Evolutionary conservation across 805 yeast genomes (phyloP).

Genomic region (Candida fluviatilis): DNA sequence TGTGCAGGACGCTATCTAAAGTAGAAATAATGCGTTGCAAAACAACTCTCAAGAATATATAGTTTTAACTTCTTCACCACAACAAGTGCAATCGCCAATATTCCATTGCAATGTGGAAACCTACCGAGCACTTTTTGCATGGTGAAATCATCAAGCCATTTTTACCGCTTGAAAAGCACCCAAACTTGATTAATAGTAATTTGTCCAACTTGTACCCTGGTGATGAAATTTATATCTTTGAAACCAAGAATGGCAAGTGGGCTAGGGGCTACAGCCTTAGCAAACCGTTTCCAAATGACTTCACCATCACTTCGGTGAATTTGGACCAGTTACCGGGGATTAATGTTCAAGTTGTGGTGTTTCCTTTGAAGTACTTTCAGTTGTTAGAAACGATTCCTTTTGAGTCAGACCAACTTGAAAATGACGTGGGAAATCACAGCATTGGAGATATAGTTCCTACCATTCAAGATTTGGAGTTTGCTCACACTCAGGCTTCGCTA

Average conservation of each 20-base stretch:
- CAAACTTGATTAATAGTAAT: constrained; percentile 31
- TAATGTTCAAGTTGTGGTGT: constrained; percentile 49
- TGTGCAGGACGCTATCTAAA: too few species aligned
- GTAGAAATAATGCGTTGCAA: too few species aligned
- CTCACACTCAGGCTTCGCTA: constrained; percentile 19
- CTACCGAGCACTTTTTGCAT: constrained; percentile 31
- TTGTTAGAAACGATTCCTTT: constrained; percentile 41
- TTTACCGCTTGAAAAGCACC: constrained; percentile 39
- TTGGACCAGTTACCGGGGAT: constrained; percentile 61
- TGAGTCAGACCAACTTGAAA: constrained; percentile 20
- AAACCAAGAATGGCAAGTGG: constrained; percentile 60
- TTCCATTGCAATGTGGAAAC: constrained; percentile 22
- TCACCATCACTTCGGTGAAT: constrained; percentile 55
- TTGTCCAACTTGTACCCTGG: constrained; percentile 65
- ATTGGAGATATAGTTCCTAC: constrained; percentile 26
- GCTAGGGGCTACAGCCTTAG: constrained; percentile 72
- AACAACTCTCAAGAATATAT: too few species aligned
- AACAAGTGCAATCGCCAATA: neutral
- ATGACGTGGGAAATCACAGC: constrained; percentile 24
- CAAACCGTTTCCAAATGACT: constrained; percentile 68
- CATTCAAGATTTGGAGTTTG: constrained; percentile 27
- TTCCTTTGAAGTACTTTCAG: constrained; percentile 56
- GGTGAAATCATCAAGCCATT: constrained; percentile 38
- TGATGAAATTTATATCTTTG: constrained; percentile 74
- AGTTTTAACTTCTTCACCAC: neutral